Conservation (phyloP, 176 grass and related monocot species). For the Hyparrhenia diplandra region DNA sequence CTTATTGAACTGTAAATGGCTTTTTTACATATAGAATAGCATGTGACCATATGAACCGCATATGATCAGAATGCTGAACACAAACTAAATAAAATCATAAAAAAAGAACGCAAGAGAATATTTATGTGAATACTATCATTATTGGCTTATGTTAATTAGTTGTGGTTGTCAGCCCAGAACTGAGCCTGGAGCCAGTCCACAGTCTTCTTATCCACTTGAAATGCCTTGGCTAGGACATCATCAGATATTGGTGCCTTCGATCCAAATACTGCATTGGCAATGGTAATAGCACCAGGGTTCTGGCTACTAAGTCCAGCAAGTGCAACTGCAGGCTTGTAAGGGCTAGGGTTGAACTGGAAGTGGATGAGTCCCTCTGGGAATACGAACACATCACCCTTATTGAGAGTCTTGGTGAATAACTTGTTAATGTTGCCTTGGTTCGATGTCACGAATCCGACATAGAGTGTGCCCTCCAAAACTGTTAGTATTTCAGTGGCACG, state of each 20-base stretch:
- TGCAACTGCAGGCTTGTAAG: not conserved
- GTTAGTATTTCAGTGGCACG: conserved; percentile 10
- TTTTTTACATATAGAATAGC: not conserved
- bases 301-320: conserved; percentile 11
- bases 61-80: not conserved
- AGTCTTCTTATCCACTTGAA: not conserved
- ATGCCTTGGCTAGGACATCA: not conserved
- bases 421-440: not conserved
- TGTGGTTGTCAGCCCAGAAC: not conserved
- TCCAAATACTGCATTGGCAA: conserved; percentile 4
- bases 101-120: not conserved
- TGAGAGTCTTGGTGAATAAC: not conserved
- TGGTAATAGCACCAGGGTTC: conserved; percentile 3
- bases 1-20: not conserved
- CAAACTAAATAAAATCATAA: not conserved
- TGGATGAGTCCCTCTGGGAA: not conserved
- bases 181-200: conserved; percentile 15
- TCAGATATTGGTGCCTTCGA: conserved; percentile 2
- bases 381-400: not conserved
- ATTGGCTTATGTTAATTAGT: not conserved
- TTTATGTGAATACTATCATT: not conserved
- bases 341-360: conserved; percentile 20
- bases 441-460: not conserved
- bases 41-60: not conserved
- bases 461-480: not conserved